Base-by-base conservation (phyloP, 352 stramenopile species). In the Globisporangium camurandrum region DNA sequence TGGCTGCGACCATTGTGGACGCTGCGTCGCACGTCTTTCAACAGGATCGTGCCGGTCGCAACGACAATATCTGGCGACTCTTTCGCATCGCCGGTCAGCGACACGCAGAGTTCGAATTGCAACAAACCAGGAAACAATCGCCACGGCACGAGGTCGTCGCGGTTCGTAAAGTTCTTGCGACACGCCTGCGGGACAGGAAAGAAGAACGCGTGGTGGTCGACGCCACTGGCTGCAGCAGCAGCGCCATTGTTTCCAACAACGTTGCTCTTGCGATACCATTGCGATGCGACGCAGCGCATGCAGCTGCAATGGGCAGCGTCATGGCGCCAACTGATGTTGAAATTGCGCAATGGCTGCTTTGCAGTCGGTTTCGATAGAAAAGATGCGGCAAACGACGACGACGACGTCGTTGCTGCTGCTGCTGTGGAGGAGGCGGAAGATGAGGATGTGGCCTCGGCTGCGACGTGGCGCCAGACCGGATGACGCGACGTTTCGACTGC, bases 121-220 rank as follows among this genome's bases (percentile, higher is more conserved):
- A 93, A 38, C 26, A 84, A 37, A 10, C 82, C 82, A 27, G 82
- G 82, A 51, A 89, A 89, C 24, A 72, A 59, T 30, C 71, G 72
- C 82, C 82, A 93, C 10, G 79, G 71, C 17, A 81, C 82, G 19
- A 93, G 61, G 62, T 90, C 76, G 31, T 86, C 68, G 36, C 77
- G 76, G 3, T 80, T 76, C 16, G 78, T 79, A 46, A 86, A 88
- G 53, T 84, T 88, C 58, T 86, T 88, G 14, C 78, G 71, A 40
- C 64, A 74, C 6, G 79, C 74, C 61, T 91, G 82, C 6, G 79
- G 79, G 16, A 93, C 65, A 17, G 79, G 82, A 46, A 90, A 93
- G 37, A 84, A 90, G 49, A 75, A 86, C n/a, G 82, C 76, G 41
- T 93, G 77, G 34, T 90, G 78, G 61, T 93, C 82, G 16, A 93